Evolutionary conservation across 495 filamentous ascomycete species (phyloP).

Genomic region (Cercophora newfieldiana): DNA sequence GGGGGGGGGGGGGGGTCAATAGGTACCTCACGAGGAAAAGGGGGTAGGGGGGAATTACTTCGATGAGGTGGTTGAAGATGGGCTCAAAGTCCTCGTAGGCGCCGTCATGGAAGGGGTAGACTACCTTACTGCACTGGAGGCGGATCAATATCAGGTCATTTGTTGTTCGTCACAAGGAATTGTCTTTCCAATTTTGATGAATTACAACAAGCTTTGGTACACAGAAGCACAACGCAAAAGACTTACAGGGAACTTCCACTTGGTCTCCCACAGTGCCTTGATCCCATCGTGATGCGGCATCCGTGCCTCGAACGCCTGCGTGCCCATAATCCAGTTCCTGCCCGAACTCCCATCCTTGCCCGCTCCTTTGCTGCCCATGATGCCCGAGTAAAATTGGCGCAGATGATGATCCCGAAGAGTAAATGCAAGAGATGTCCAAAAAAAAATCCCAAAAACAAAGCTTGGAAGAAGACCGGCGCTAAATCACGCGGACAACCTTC

Average conservation of each 20-base stretch:
- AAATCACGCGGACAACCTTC: conserved; percentile 32
- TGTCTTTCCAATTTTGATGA: not conserved
- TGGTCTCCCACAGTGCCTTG: conserved; percentile 74
- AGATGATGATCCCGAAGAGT: not conserved
- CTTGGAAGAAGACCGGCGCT: not conserved
- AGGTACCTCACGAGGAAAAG: no score
- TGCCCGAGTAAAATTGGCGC: conserved; percentile 3
- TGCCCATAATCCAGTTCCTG: conserved; percentile 39
- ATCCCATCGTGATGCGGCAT: conserved; percentile 70
- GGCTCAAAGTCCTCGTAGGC: conserved; percentile 68
- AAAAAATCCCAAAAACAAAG: conserved; percentile 7
- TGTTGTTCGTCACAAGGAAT: not conserved
- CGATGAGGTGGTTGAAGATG: conserved; percentile 65
- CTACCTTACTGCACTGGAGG: conserved; percentile 56
- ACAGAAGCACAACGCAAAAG: not conserved
- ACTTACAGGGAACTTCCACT: conserved; percentile 70
- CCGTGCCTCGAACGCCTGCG: conserved; percentile 41
- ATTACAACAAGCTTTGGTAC: not conserved
- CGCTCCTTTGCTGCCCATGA: conserved; percentile 25
- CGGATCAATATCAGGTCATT: conserved; percentile 10
- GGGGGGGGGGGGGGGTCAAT: not conserved
- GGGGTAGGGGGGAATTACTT: conserved; percentile 35
- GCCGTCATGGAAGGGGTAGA: conserved; percentile 82
- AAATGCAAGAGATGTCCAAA: not conserved
- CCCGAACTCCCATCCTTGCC: conserved; percentile 2